Base-by-base conservation (phyloP, 2,329 filamentous ascomycete genomes). In the Didymella lethalis region DNA sequence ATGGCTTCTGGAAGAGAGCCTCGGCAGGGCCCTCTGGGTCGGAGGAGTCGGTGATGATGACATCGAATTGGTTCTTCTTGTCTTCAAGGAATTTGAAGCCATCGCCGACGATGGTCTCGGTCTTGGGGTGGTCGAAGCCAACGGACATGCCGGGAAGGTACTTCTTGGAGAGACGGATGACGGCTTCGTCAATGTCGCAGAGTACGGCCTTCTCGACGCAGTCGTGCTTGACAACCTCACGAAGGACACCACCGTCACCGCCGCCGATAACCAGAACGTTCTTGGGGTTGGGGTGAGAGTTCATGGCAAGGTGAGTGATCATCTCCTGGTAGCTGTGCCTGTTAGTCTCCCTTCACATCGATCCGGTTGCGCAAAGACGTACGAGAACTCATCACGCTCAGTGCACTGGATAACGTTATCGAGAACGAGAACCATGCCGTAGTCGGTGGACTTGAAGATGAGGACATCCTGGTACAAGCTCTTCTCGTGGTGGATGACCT, bases 361-460 rank as follows among this genome's bases (percentile, higher is more conserved):
- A 20, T 4, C 25, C 29, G 31, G 18, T 48, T 31, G 29, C 34
- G 34, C 53, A 48, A 50, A 45, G 47, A 76, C 82, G 65, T 85
- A 88, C 79, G 93, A 92, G 86, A 98, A 99, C 85, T 99, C 95
- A 78, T 99, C 93, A 68, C 94, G 90, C 88, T 99, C 95, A 70
- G 95, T 98, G 87, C 89, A 93, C 83, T 99, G 95, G 80, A 99
- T 97, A 78, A 97, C 95, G 79, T 98, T 98, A 86, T 99, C 95
- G 70, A 99, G 88, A 64, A 99, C 94, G 59, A 99, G 86, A 62
- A 98, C 94, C 76, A 88, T 96, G 80, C 95, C 95, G 80, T 98
- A 91, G 86, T 98, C 88, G 84, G 90, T 96, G 72, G 92, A 97
- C 86, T 99, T 91, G 84, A 99, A 99, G 84, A 98, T 92, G 74